Conservation (phyloP, 2,329 filamentous ascomycete species). For the Pseudogymnoascus sp. region DNA sequence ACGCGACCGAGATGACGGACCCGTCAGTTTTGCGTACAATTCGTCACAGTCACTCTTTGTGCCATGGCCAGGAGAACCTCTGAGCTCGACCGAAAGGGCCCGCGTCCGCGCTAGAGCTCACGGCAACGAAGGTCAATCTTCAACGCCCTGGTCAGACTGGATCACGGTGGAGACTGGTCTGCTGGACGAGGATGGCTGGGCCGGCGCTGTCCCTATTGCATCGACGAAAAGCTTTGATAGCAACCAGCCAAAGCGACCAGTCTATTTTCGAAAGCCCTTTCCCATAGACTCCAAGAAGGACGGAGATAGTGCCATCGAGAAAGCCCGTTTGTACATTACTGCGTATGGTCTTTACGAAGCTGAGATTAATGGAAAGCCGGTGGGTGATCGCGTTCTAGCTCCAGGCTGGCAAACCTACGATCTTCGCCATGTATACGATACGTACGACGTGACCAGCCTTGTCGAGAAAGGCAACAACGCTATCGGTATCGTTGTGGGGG, state of each 20-base stretch:
- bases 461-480: slow-evolving; percentile 26
- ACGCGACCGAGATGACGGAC: background rate
- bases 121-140: slow-evolving; percentile 15
- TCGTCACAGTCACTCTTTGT: slow-evolving; percentile 29
- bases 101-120: slow-evolving; percentile 24
- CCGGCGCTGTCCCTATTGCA: slow-evolving; percentile 19
- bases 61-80: slow-evolving; percentile 33
- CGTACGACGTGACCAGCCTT: slow-evolving; percentile 39
- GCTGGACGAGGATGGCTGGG: slow-evolving; percentile 28
- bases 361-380: slow-evolving; percentile 37
- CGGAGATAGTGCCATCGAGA: background rate
- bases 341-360: slow-evolving; percentile 24
- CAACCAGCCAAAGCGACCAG: slow-evolving; percentile 23
- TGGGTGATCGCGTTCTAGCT: slow-evolving; percentile 35
- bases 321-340: slow-evolving; percentile 28
- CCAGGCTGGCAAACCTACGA: slow-evolving; percentile 46
- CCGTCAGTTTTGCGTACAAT: background rate
- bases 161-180: slow-evolving; percentile 29
- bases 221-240: slow-evolving; percentile 5
- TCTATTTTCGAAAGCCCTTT: slow-evolving; percentile 28
- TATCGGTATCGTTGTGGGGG: slow-evolving; percentile 30
- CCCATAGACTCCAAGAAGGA: slow-evolving; percentile 8
- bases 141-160: slow-evolving; percentile 26
- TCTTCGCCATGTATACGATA: slow-evolving; percentile 41
- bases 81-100: slow-evolving; percentile 20